These are phyloP conservation scores for Lodderomyces elongisporus DNA, from an alignment of 1,139 yeast species.

Conservation along the genomic window DNA sequence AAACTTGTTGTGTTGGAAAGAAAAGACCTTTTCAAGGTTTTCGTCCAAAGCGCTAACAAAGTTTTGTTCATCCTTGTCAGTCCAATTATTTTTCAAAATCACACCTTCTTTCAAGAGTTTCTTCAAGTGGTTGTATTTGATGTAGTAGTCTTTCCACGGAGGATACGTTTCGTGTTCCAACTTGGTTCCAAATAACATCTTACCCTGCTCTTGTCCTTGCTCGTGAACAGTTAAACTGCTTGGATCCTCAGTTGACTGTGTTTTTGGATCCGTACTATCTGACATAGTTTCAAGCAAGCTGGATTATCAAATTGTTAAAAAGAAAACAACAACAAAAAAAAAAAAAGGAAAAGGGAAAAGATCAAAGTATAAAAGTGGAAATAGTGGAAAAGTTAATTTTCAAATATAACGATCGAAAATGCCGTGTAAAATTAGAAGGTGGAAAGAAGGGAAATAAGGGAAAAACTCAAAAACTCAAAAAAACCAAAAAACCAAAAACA, in stretches of 20 bases:
- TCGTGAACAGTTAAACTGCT: neutral
- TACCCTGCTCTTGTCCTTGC: slow-evolving; percentile 7
- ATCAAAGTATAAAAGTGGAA: neutral
- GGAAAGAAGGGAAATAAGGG: too few relatives aligned
- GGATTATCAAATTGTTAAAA: too few relatives aligned
- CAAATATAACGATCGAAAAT: too few relatives aligned
- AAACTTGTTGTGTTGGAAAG: slow-evolving; percentile 73
- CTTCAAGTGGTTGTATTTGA: slow-evolving; percentile 75
- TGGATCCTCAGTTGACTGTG: neutral
- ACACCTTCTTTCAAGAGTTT: slow-evolving; percentile 77
- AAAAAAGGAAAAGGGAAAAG: neutral
- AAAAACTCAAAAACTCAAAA: too few relatives aligned
- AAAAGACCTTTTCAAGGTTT: slow-evolving; percentile 89
- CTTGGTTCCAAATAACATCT: slow-evolving; percentile 83
- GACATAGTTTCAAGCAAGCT: slow-evolving; percentile 6
- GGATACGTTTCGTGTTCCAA: slow-evolving; percentile 75
- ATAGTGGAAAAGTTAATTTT: neutral
- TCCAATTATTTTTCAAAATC: slow-evolving; percentile 54
- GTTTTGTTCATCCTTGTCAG: slow-evolving; percentile 74
- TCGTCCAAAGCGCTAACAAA: slow-evolving; percentile 80
- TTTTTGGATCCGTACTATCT: slow-evolving; percentile 2
- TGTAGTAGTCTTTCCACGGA: slow-evolving; percentile 85
- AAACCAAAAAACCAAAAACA: too few relatives aligned
- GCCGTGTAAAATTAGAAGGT: too few relatives aligned
- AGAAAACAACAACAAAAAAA: neutral